Evolutionary conservation across 169 alveolate genomes (phyloP), one percentile per base, ranked within the genome.

Genomic region (Neospora caninum): DNA sequence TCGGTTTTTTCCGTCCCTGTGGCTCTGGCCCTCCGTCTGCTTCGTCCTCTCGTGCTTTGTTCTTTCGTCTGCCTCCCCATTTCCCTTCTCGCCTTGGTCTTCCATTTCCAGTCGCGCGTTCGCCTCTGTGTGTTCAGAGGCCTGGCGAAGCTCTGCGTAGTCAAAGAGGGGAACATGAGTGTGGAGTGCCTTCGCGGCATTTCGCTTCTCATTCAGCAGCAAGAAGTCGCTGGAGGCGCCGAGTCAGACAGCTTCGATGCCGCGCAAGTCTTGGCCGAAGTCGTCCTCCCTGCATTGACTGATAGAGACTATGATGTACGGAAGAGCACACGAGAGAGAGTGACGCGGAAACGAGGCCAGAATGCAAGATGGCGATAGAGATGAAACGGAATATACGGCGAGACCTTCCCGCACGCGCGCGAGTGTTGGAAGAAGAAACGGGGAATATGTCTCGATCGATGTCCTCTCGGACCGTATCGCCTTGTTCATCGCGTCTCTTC

Each of bases 221-320:
- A 34, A 27, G 89, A 91, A 49, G 41, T 41, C 25, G 82, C 78
- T 0, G 34, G 73, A n/a, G 80, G 58, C 38, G 43, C 53, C 10
- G 94, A 91, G 49, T 83, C 88, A 4, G 93, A 89, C 38, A 22
- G 29, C 10, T 49, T 69, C 38, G 94, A 87, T 13, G 94, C 94
- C 9, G 88, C 94, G 4, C 49, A 91, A 78, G 94, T 91, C 18
- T 36, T 91, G 6, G 88, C 91, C 0, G 89, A 91, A 42, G 53
- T 91, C 45, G 94, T 91, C 69, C 80, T 91, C 29, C 94, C 94
- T 53, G 80, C 94, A 16, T 80, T 91, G 43, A 7, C 38, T 39
- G 88, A 42, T 27, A 25, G 31, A 13, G 69, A 88, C 16, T 86
- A n/a, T 31, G 80, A 89, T 22, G 93, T 89, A 88, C n/a, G 80